phyloP scores from a whole-genome alignment of 164 flowering plant genomes.

The Kingdonia uniflora region DNA sequence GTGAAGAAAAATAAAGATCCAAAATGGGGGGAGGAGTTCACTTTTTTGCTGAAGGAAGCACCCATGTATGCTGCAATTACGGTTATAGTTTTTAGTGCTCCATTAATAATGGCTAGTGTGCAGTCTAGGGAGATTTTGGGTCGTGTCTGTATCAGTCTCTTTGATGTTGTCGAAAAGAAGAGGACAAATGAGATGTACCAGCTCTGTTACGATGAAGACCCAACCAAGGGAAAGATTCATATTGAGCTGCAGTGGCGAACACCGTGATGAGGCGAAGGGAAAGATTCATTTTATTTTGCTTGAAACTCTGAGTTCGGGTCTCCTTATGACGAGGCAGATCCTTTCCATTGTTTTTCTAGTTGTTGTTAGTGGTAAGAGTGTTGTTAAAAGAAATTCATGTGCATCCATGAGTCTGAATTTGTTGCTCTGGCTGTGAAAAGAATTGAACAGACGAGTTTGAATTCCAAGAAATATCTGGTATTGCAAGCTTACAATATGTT shows the following conservation, averaged over 20 bases:
- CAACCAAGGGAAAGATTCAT: conserved; percentile 76
- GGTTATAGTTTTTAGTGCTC: conserved; percentile 57
- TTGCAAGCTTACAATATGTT: too few relatives aligned
- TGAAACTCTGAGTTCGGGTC: too few relatives aligned
- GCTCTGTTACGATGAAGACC: conserved; percentile 86
- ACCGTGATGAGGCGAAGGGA: conserved; percentile 20
- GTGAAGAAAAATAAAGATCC: conserved; percentile 80
- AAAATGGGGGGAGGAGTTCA: conserved; percentile 80
- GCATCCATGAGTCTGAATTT: too few relatives aligned
- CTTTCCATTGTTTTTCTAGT: too few relatives aligned
- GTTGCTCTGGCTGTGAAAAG: too few relatives aligned
- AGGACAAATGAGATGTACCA: conserved; percentile 81
- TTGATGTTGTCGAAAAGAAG: conserved; percentile 73
- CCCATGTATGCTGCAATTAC: conserved; percentile 57
- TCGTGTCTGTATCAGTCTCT: conserved; percentile 53
- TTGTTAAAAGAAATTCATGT: too few relatives aligned
- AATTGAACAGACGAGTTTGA: too few relatives aligned
- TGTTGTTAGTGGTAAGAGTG: too few relatives aligned
- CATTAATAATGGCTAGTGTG: conserved; percentile 54
- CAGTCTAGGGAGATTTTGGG: conserved; percentile 87
- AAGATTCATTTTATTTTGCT: too few relatives aligned
- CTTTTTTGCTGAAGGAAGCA: conserved; percentile 56
- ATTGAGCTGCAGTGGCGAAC: conserved; percentile 93
- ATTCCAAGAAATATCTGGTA: too few relatives aligned
- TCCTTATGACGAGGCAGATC: too few relatives aligned